phyloP scores from a whole-genome alignment of 148 eudicot species.

The Beta vulgaris region DNA sequence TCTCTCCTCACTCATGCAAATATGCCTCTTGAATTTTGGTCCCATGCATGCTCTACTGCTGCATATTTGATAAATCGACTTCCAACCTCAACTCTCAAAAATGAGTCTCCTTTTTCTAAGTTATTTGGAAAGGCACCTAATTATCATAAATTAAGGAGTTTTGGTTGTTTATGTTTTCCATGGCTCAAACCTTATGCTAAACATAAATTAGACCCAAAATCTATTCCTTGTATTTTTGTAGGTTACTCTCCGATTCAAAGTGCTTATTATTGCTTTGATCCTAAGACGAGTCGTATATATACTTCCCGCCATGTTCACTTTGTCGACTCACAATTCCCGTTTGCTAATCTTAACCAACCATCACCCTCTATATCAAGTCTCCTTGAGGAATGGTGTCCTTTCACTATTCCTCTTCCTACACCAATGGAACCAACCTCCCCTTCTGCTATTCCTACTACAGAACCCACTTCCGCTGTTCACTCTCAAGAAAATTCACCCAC shows the following conservation, averaged over 20 bases:
- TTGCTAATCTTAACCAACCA: not conserved
- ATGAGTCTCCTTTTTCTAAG: too few relatives aligned
- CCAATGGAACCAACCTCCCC: too few relatives aligned
- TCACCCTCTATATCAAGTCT: not conserved
- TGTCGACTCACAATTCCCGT: not conserved
- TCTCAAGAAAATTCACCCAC: too few relatives aligned
- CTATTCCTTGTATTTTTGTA: not conserved
- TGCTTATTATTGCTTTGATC: too few relatives aligned
- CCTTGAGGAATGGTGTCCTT: not conserved
- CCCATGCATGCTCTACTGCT: not conserved
- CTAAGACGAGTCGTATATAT: not conserved
- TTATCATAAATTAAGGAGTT: not conserved
- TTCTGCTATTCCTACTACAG: too few relatives aligned
- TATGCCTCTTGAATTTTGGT: not conserved
- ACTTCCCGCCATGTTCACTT: constrained; percentile 7
- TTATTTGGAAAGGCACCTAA: not conserved
- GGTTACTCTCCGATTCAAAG: too few relatives aligned
- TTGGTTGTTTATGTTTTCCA: constrained; percentile 8
- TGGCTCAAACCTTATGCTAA: constrained; percentile 1
- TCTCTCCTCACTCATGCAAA: not conserved
- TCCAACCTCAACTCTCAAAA: too few relatives aligned
- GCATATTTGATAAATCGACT: not conserved
- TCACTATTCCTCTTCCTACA: too few relatives aligned
- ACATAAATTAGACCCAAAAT: not conserved
- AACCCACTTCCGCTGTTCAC: too few relatives aligned